A percentile compares a stretch with the other conserved stretches of the same genome.
phyloP scores from a whole-genome alignment of 169 alveolate species.

The Perkinsus olseni region DNA sequence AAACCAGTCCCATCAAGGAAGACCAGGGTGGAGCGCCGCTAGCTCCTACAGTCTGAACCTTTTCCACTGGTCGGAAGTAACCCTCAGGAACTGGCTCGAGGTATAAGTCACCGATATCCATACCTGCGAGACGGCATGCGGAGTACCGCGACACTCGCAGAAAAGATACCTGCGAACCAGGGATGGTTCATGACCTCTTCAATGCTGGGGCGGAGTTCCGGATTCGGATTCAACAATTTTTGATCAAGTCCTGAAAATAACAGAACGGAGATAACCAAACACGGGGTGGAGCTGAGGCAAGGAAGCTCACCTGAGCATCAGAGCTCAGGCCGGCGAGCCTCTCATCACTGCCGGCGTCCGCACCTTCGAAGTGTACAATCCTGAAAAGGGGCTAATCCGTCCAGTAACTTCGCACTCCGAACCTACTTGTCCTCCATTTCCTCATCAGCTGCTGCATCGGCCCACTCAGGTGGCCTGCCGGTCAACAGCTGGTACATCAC shows the following conservation, averaged over 20 bases:
- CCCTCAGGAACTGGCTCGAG: not conserved
- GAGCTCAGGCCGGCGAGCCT: not conserved
- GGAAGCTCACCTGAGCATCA: not conserved
- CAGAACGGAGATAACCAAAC: not conserved
- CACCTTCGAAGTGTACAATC: not conserved
- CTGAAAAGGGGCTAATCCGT: not conserved
- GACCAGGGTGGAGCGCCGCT: not conserved
- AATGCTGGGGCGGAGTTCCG: conserved; percentile 26
- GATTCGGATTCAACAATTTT: conserved; percentile 25
- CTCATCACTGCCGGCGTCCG: not conserved
- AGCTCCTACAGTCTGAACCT: not conserved
- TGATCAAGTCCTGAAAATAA: not conserved
- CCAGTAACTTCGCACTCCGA: not conserved
- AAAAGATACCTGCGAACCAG: conserved; percentile 17
- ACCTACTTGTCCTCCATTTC: not conserved
- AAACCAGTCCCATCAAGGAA: not conserved
- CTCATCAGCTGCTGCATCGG: not conserved
- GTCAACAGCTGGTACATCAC: not conserved
- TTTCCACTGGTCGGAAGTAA: not conserved
- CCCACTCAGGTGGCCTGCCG: conserved; percentile 1
- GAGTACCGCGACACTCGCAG: not conserved
- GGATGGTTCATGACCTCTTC: conserved; percentile 36
- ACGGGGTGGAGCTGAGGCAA: not conserved
- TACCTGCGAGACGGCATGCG: not conserved
- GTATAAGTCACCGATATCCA: not conserved